A percentile compares a stretch with the other conserved stretches of the same genome.
phyloP scores from a whole-genome alignment of 257 asterid genomes.

The Misopates orontium region DNA sequence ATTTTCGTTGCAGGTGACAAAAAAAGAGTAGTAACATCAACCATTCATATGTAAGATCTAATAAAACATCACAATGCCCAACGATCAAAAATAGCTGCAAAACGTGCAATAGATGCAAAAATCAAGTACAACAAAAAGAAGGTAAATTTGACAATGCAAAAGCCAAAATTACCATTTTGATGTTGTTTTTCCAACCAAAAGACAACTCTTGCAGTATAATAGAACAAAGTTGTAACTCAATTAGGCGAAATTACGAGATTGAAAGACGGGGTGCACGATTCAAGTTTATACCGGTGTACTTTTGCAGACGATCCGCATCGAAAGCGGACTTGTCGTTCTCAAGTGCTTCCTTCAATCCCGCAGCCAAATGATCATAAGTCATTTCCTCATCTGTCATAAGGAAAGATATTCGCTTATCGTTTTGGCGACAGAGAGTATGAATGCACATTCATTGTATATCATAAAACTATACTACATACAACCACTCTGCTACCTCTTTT shows the following conservation, averaged over 20 bases:
- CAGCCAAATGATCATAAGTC: constrained; percentile 87
- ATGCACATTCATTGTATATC: background rate
- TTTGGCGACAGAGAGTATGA: constrained; percentile 9
- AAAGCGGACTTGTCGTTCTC: constrained; percentile 77
- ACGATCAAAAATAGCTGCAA: background rate
- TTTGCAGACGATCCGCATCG: constrained; percentile 88
- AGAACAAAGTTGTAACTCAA: constrained; percentile 2
- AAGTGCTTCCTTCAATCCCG: constrained; percentile 80
- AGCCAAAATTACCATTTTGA: constrained; percentile 2
- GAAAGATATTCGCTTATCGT: background rate
- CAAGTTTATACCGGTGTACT: constrained; percentile 64
- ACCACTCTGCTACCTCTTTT: no score
- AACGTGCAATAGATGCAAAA: background rate
- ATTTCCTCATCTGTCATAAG: constrained; percentile 66
- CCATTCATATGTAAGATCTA: no score
- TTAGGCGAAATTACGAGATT: background rate
- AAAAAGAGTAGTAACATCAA: constrained; percentile 3
- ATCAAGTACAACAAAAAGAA: background rate
- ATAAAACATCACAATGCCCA: background rate
- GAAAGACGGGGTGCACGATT: background rate
- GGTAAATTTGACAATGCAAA: background rate
- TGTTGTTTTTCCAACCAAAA: background rate
- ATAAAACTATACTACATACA: background rate
- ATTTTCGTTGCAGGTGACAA: no score
- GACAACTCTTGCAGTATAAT: background rate